Evolutionary conservation across 2,329 filamentous ascomycete genomes (phyloP), one percentile per base, ranked within the genome.

Genomic region (Aspergillus chevalieri): DNA sequence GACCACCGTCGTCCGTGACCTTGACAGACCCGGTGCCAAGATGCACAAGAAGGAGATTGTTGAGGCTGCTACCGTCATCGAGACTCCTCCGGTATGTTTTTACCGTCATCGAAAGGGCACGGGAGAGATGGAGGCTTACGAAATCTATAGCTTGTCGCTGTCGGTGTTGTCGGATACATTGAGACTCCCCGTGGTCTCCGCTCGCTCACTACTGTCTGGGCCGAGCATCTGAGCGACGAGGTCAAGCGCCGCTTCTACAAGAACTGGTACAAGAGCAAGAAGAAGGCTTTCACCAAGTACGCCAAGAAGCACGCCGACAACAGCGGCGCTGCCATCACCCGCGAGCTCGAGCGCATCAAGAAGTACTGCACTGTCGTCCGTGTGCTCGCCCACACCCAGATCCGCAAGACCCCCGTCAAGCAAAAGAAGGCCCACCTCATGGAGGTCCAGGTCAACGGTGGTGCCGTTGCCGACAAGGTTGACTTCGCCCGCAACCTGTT

Each of bases 201-300:
- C 77, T 98, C 93, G 64, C 90, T 98, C 78, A 96, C 91, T 76
- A 97, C 93, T 73, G 89, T 98, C 75, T 98, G 93, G 93, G 93
- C 93, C 72, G 93, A 97, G 85, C 93, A 98, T 78, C 78, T 98
- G 78, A 89, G 87, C 79, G 93, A 98, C 78, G 93, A 97, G 81
- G 74, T 98, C 78, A 95, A 95, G 87, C 89, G 93, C 72, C 89
- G 93, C 74, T 98, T 98, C 89, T 98, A 98, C 89, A 97, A 97
- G 90, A 98, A 98, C 87, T 98, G 93, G 93, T 98, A 98, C 88
- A 95, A 95, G 87, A 90, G 85, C 84, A 98, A 98, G 91, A 97
- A 96, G 89, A 98, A 98, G 92, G 93, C 93, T 58, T 98, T 98
- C 83, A 98, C 93, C 84, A 96, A 95, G 84, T 98, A 98, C 81